Evolutionary conservation across 192 early-diverging fungal genomes (phyloP).

Genomic region (Podila verticillata): DNA sequence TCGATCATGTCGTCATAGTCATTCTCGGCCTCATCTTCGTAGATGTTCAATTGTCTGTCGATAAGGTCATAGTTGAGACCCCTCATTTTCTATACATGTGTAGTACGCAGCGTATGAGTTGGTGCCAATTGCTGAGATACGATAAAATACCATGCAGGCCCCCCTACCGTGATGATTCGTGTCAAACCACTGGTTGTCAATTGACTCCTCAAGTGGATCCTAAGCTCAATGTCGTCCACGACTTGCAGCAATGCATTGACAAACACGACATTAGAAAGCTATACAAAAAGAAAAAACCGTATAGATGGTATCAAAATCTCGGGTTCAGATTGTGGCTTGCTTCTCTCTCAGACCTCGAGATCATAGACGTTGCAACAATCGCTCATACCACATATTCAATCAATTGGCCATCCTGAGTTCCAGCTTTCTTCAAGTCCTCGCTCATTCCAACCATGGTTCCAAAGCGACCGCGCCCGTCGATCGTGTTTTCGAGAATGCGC

Average conservation of each 20-base stretch:
- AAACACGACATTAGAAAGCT: conserved; percentile 80
- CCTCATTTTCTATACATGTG: conserved; percentile 62
- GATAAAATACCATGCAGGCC: too few relatives aligned
- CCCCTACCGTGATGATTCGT: conserved; percentile 63
- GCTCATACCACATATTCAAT: conserved; percentile 73
- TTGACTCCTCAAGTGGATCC: conserved; percentile 78
- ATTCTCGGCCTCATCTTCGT: conserved; percentile 71
- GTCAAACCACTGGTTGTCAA: conserved; percentile 74
- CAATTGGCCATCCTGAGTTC: conserved; percentile 72
- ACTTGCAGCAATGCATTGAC: conserved; percentile 80
- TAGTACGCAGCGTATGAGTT: not conserved
- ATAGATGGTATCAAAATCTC: not conserved
- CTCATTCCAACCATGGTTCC: conserved; percentile 81
- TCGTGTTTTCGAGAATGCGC: conserved; percentile 74
- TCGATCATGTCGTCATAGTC: conserved; percentile 62
- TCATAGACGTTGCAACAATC: not conserved
- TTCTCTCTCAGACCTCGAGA: not conserved
- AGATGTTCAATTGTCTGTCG: conserved; percentile 72
- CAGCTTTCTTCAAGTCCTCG: conserved; percentile 73
- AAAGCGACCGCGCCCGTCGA: conserved; percentile 82
- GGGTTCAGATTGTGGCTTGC: not conserved
- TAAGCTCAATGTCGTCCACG: conserved; percentile 77
- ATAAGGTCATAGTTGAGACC: conserved; percentile 66
- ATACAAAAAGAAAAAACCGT: not conserved
- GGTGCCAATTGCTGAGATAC: too few relatives aligned